These are phyloP conservation scores for Geopyxis carbonaria DNA, from an alignment of 495 filamentous ascomycete genomes.

Conservation along the genomic window DNA sequence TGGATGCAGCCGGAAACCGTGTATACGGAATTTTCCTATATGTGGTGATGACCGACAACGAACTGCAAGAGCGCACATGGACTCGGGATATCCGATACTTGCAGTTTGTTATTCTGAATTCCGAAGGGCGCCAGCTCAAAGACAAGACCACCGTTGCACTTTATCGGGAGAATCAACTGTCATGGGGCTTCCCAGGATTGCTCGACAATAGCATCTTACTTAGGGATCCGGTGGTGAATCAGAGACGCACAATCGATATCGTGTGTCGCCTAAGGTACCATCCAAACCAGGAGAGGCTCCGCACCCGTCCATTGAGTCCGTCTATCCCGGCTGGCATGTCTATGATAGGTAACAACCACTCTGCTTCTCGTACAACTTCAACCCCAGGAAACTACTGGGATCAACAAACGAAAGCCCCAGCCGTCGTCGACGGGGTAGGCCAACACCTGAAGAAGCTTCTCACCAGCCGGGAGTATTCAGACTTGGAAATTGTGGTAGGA, in stretches of 20 bases:
- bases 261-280: constrained; percentile 24
- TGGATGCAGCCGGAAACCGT: constrained; percentile 25
- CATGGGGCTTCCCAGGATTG: constrained; percentile 25
- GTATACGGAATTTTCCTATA: constrained; percentile 26
- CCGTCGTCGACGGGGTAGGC: constrained; percentile 23
- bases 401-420: constrained; percentile 16
- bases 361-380: constrained; percentile 21
- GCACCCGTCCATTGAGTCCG: constrained; percentile 22
- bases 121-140: constrained; percentile 24
- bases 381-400: constrained; percentile 23
- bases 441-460: constrained; percentile 24
- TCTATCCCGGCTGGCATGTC: constrained; percentile 17
- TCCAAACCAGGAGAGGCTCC: constrained; percentile 24
- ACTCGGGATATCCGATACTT: constrained; percentile 25
- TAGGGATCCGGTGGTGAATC: constrained; percentile 24
- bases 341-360: constrained; percentile 21
- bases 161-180: constrained; percentile 24
- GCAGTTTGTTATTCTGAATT: constrained; percentile 26
- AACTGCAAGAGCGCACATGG: constrained; percentile 26
- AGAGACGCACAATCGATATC: constrained; percentile 23
- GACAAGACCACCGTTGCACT: constrained; percentile 25
- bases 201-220: constrained; percentile 25
- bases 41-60: constrained; percentile 26
- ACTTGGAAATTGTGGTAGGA: constrained; percentile 22
- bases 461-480: constrained; percentile 23